These are phyloP conservation scores for Mycena pura DNA, from an alignment of 768 basidiomycete genomes.

Conservation along the genomic window DNA sequence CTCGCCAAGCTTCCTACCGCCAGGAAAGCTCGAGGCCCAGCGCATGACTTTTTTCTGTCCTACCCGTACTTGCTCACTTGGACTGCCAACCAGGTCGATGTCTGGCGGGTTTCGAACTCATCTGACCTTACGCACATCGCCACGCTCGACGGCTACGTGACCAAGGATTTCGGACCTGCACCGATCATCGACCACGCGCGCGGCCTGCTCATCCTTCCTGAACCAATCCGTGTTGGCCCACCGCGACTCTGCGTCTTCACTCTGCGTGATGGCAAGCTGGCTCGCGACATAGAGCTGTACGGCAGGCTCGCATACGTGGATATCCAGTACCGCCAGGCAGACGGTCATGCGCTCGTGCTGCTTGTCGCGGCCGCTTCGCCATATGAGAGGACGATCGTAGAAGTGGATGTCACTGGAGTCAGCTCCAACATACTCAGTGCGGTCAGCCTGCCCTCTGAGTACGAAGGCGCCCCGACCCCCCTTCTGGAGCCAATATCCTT, in stretches of 20 bases:
- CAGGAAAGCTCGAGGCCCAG: constrained; percentile 9
- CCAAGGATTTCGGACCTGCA: background rate
- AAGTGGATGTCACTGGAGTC: constrained; percentile 5
- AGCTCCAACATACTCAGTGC: background rate
- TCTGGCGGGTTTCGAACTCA: constrained; percentile 12
- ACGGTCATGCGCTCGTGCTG: constrained; percentile 13
- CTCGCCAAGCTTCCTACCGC: constrained; percentile 16
- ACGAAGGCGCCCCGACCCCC: constrained; percentile 2
- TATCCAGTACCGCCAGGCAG: constrained; percentile 12
- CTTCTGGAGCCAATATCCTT: constrained; percentile 15
- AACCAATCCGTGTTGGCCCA: constrained; percentile 6
- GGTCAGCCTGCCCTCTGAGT: constrained; percentile 5
- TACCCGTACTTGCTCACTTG: constrained; percentile 16
- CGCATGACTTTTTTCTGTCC: constrained; percentile 11
- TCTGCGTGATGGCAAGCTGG: constrained; percentile 5
- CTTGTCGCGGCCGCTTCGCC: background rate
- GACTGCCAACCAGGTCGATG: constrained; percentile 19
- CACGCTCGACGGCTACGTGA: constrained; percentile 7
- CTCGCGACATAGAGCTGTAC: constrained; percentile 11
- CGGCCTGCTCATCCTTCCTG: constrained; percentile 12
- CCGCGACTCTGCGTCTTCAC: constrained; percentile 10
- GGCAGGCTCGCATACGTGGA: background rate
- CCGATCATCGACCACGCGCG: constrained; percentile 14
- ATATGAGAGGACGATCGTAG: constrained; percentile 12
- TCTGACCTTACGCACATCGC: constrained; percentile 6